These are phyloP conservation scores for Neocucurbitaria cava DNA, from an alignment of 2,329 filamentous ascomycete species.

Conservation along the genomic window DNA sequence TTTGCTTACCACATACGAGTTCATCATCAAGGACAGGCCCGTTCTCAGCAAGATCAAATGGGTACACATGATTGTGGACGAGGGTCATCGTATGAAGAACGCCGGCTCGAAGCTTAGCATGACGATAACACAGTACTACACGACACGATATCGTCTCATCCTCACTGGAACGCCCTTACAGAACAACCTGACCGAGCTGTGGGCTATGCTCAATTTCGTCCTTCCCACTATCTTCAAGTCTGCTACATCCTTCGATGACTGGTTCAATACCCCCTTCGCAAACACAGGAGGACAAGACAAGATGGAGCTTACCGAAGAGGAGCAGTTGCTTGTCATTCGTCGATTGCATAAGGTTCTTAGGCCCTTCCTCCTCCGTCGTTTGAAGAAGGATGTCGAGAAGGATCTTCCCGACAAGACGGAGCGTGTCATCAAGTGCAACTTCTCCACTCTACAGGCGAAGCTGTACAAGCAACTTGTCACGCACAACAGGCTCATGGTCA, in stretches of 20 bases:
- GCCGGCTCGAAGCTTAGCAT: conserved; percentile 93
- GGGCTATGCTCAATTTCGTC: conserved; percentile 98
- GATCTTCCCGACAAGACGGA: conserved; percentile 98
- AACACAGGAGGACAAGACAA: conserved; percentile 98
- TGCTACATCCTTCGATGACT: conserved; percentile 97
- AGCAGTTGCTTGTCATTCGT: conserved; percentile 96
- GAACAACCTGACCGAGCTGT: conserved; percentile 95
- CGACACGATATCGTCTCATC: conserved; percentile 92
- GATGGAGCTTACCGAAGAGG: conserved; percentile 99
- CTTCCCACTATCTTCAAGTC: conserved; percentile 99
- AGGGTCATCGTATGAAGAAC: conserved; percentile 99
- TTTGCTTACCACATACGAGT: conserved; percentile 95
- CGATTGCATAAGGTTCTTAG: conserved; percentile 97
- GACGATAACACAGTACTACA: conserved; percentile 94
- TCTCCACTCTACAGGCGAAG: conserved; percentile 90
- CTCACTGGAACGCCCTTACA: conserved; percentile 96
- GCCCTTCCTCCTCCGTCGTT: conserved; percentile 94
- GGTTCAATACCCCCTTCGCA: conserved; percentile 99
- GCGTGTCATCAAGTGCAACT: conserved; percentile 98
- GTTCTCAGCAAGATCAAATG: conserved; percentile 98
- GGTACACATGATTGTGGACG: conserved; percentile 99
- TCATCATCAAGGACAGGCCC: conserved; percentile 98
- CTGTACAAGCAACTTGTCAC: conserved; percentile 98
- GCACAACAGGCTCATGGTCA: conserved; percentile 92
- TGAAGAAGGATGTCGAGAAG: conserved; percentile 99